Evolutionary conservation across 2,329 filamentous ascomycete genomes (phyloP).

Genomic region (Albophoma yamanashiensis): DNA sequence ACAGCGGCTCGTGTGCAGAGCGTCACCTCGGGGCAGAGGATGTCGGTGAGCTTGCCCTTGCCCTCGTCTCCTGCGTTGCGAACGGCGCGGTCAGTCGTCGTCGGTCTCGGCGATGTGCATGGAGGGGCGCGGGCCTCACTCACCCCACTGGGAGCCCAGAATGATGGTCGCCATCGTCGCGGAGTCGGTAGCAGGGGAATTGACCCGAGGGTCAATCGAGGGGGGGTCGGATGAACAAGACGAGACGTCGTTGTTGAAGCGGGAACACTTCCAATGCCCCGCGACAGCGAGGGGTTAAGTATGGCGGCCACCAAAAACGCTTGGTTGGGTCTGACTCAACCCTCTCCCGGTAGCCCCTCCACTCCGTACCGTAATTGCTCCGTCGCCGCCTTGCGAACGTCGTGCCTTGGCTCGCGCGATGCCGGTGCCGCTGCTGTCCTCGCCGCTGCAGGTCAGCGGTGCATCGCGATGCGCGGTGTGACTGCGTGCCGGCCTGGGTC

Average conservation of each 20-base stretch:
- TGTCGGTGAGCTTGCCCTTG: constrained; percentile 27
- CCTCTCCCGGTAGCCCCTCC: not conserved
- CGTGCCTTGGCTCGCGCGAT: too few relatives aligned
- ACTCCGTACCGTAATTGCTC: too few relatives aligned
- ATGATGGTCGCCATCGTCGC: constrained; percentile 19
- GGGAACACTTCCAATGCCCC: not conserved
- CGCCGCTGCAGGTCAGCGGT: too few relatives aligned
- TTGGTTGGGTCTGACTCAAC: not conserved
- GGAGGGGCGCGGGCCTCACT: constrained; percentile 8
- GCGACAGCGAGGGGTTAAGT: not conserved
- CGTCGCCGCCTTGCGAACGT: not conserved
- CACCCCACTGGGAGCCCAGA: constrained; percentile 28
- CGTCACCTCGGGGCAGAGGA: constrained; percentile 18
- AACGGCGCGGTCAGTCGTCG: not conserved
- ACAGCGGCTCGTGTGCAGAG: constrained; percentile 23
- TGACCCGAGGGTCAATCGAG: not conserved
- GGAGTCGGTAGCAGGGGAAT: not conserved
- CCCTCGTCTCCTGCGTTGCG: constrained; percentile 21
- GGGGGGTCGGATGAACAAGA: not conserved
- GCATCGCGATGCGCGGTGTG: too few relatives aligned
- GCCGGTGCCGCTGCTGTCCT: too few relatives aligned
- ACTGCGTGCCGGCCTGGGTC: too few relatives aligned
- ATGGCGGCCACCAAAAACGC: too few relatives aligned
- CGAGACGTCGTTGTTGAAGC: not conserved
- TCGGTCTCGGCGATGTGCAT: not conserved